Base-by-base conservation (phyloP, 495 filamentous ascomycete species). In the Aspergillus ostianus region DNA sequence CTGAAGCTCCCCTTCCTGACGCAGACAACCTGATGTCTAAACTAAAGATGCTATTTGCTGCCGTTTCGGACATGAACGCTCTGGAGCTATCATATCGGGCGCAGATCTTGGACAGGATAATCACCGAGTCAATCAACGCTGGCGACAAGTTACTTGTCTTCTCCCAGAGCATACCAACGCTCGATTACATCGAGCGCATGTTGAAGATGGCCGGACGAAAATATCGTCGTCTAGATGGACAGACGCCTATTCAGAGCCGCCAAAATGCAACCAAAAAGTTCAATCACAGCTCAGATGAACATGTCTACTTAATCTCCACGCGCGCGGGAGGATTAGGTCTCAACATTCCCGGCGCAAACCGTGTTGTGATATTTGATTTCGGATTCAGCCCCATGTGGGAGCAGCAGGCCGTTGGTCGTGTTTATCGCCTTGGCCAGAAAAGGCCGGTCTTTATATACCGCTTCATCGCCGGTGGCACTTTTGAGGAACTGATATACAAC, bases 371-470 rank as follows among this genome's bases (percentile, higher is more conserved):
- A 19, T 87, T 96, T 41, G 93, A 98, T 65, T 90, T 88, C 68
- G 77, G 78, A 51, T 97, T 86, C 71, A 93, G 90, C 54, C 93
- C 93, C 0, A 80, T 82, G 6, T 82, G 85, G 70, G 93, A 97
- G 67, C 85, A 93, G 57, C 93, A 98, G 69, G 93, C 93, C 7
- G 83, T 98, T 56, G 93, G 91, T 9, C 82, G 93, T 63, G 88
- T 89, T 0, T 96, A 95, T 68, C 90, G 93, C 3, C 79, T 98
- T 20, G 93, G 93, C 0, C 93, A 98, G 66, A 73, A 70, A 18
- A 97, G 96, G 63, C 79, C 81, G 1, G 92, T 96, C 2, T 96
- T 80, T 70, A 91, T 97, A 3, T 98, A 98, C 68, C 88, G 89
- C n/a, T 84, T 98, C 54, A 73, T 88, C 21, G 76, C 84, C 15